phyloP scores from a whole-genome alignment of 202 grass and related monocot species.

The Panicum virgatum region DNA sequence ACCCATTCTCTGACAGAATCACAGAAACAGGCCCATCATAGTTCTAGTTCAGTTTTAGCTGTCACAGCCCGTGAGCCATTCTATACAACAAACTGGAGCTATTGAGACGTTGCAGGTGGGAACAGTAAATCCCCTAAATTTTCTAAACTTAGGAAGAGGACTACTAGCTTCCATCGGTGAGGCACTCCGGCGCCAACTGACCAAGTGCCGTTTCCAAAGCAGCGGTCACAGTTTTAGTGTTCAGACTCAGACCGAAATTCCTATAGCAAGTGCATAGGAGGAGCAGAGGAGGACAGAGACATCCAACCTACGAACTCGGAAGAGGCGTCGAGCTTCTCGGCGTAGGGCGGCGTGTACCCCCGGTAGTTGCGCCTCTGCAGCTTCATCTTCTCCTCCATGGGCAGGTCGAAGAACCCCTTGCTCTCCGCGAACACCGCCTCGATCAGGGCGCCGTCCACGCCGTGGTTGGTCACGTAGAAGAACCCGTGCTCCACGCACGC shows the following conservation, averaged over 20 bases:
- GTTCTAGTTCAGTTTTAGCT: constrained; percentile 4
- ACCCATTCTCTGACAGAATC: neutral
- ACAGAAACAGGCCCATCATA: neutral
- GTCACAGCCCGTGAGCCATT: neutral
- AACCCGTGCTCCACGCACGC: constrained; percentile 85
- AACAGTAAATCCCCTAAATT: neutral
- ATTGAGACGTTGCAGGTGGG: neutral
- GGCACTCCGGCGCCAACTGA: neutral
- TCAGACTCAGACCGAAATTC: neutral
- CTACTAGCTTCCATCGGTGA: neutral
- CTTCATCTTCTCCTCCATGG: constrained; percentile 73
- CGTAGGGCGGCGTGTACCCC: constrained; percentile 71
- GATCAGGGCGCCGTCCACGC: constrained; percentile 44
- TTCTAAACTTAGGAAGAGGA: neutral
- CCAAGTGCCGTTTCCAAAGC: neutral
- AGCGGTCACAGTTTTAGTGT: neutral
- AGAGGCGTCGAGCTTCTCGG: constrained; percentile 68
- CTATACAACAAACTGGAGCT: neutral
- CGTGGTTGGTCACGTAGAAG: constrained; percentile 83
- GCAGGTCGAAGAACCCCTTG: constrained; percentile 63
- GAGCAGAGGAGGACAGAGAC: neutral
- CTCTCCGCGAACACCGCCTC: constrained; percentile 58
- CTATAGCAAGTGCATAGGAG: neutral
- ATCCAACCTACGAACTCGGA: constrained; percentile 55
- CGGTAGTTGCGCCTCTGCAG: constrained; percentile 50